These are phyloP conservation scores for Pulveroboletus sp. DNA, from an alignment of 768 basidiomycete genomes.

Conservation along the genomic window DNA sequence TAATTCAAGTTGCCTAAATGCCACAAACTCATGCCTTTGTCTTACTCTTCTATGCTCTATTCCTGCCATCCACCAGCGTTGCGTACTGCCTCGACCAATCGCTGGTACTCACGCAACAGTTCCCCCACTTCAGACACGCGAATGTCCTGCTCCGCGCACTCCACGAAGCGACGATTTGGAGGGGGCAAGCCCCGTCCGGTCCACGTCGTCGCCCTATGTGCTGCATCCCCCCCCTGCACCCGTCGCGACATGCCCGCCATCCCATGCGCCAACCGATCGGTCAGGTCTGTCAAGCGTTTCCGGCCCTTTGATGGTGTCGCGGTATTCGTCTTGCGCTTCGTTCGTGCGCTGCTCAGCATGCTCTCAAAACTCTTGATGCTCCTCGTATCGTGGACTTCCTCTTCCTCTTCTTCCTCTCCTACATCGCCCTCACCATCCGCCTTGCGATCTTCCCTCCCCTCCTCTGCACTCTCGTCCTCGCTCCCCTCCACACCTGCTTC, in stretches of 20 bases:
- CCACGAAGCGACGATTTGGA: conserved; percentile 68
- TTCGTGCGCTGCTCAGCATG: conserved; percentile 56
- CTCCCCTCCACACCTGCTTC: conserved; percentile 8
- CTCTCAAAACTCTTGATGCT: conserved; percentile 87
- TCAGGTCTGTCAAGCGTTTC: conserved; percentile 46
- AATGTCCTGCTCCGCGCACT: conserved; percentile 74
- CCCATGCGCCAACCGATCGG: conserved; percentile 72
- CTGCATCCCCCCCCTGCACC: conserved; percentile 29
- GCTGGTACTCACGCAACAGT: conserved; percentile 77
- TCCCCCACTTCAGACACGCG: conserved; percentile 77
- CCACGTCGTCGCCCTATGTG: conserved; percentile 37
- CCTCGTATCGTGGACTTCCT: conserved; percentile 51
- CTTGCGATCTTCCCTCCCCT: conserved; percentile 20
- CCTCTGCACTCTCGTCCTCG: conserved; percentile 29
- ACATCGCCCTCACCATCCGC: conserved; percentile 25
- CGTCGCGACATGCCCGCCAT: conserved; percentile 59
- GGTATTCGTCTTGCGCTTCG: conserved; percentile 17
- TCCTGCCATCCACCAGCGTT: conserved; percentile 45
- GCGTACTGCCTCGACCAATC: conserved; percentile 68
- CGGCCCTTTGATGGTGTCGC: conserved; percentile 42
- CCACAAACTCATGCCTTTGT: no score
- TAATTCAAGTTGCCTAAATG: no score
- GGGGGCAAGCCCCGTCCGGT: conserved; percentile 42
- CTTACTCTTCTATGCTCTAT: neutral
- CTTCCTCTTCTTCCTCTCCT: conserved; percentile 26